Percentiles rank a stretch among this genome's conserved stretches.
These are phyloP conservation scores for Xylaria sp. DNA, from an alignment of 2,329 filamentous ascomycete genomes.

Conservation along the genomic window DNA sequence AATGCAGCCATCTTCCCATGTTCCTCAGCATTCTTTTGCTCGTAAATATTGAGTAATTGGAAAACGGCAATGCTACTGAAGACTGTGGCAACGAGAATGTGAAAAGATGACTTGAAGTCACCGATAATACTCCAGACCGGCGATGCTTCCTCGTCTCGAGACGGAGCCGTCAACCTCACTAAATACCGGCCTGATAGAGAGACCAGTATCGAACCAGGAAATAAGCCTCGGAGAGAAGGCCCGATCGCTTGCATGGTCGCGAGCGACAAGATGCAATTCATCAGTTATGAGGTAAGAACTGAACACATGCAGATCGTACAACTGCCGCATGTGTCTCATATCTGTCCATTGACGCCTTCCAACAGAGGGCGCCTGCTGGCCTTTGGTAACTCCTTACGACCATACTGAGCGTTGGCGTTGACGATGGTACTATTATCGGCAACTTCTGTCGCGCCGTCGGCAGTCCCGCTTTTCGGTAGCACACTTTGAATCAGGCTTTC, in stretches of 20 bases:
- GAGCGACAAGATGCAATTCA: background rate
- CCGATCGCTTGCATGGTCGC: background rate
- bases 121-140: background rate
- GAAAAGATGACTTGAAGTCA: background rate
- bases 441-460: constrained; percentile 60
- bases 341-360: constrained; percentile 26
- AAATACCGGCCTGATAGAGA: background rate
- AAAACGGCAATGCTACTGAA: background rate
- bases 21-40: no score
- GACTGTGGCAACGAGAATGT: background rate
- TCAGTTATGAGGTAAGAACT: background rate
- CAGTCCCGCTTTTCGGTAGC: constrained; percentile 53
- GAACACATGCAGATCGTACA: background rate
- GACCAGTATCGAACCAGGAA: background rate
- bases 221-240: background rate
- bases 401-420: constrained; percentile 64
- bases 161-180: background rate
- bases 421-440: constrained; percentile 74
- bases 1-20: background rate
- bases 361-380: constrained; percentile 55
- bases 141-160: background rate
- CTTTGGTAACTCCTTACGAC: constrained; percentile 65
- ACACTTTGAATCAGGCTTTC: constrained; percentile 70
- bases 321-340: constrained; percentile 9
- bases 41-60: no score